Conservation (phyloP, 306 rosid species). For the Mucuna pruriens region DNA sequence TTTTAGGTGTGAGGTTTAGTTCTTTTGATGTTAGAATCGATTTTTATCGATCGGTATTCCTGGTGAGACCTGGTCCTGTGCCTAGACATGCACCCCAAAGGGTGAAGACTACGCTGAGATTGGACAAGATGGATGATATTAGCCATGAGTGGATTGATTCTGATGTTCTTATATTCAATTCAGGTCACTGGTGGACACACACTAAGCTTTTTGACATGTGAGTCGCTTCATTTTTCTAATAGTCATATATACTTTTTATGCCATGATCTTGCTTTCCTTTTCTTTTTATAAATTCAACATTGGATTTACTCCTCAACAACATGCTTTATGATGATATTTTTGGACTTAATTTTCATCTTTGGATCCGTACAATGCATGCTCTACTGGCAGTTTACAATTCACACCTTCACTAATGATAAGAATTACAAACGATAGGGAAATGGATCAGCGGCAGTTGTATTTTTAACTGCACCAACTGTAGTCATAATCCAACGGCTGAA, state of each 20-base stretch:
- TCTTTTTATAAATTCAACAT: neutral
- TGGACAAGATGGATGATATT: constrained; percentile 76
- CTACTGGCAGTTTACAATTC: neutral
- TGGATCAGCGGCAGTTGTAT: neutral
- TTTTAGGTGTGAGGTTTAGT: constrained; percentile 68
- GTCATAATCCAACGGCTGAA: neutral
- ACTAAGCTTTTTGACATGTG: constrained; percentile 81
- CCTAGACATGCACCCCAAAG: constrained; percentile 70
- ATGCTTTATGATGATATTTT: constrained; percentile 10
- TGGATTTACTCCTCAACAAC: neutral
- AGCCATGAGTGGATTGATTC: constrained; percentile 86
- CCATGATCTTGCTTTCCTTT: neutral
- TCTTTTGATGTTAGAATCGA: constrained; percentile 66
- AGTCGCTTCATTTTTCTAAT: constrained; percentile 46
- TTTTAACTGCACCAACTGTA: neutral
- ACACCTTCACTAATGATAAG: neutral
- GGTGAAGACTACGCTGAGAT: constrained; percentile 69
- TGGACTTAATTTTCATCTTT: constrained; percentile 1
- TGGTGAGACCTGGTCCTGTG: constrained; percentile 62
- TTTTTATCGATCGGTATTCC: constrained; percentile 82
- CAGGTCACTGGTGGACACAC: constrained; percentile 95
- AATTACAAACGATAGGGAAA: constrained; percentile 4
- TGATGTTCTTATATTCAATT: constrained; percentile 81
- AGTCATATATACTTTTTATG: constrained; percentile 6
- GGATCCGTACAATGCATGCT: neutral